A percentile compares a stretch with the other conserved stretches of the same genome.
Conservation (phyloP, 2,329 filamentous ascomycete species). For the Diaporthe longicolla region DNA sequence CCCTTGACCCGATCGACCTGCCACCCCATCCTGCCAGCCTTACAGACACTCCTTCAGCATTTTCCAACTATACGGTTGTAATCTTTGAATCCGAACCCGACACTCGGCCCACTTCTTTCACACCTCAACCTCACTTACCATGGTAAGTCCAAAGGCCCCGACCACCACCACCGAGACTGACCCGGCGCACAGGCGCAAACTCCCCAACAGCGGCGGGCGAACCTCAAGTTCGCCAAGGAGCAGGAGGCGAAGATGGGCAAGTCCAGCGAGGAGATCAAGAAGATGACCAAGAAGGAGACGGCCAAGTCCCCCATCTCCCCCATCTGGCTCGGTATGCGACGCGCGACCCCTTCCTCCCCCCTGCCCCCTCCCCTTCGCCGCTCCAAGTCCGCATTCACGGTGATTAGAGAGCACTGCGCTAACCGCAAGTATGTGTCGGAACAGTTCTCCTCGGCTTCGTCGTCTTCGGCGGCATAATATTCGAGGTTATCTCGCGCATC, state of each 20-base stretch:
- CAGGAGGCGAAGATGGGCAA: constrained; percentile 84
- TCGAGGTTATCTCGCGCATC: constrained; percentile 70
- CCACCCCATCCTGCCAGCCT: constrained; percentile 5
- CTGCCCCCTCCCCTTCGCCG: background rate
- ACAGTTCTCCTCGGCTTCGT: constrained; percentile 71
- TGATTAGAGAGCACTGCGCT: background rate
- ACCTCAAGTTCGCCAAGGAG: constrained; percentile 82
- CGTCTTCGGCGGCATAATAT: constrained; percentile 72
- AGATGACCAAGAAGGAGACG: constrained; percentile 70
- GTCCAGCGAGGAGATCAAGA: constrained; percentile 75
- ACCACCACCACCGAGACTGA: constrained; percentile 3
- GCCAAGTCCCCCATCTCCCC: constrained; percentile 74
- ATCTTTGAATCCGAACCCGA: background rate
- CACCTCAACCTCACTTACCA: constrained; percentile 30
- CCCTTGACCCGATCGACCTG: constrained; percentile 10
- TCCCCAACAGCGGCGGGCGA: constrained; percentile 84
- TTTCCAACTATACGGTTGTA: background rate
- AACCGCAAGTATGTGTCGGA: constrained; percentile 36
- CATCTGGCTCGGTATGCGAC: constrained; percentile 73
- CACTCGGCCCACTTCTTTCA: background rate
- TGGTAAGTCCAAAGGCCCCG: constrained; percentile 23
- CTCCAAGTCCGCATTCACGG: background rate
- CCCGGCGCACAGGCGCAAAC: constrained; percentile 77
- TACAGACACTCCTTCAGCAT: constrained; percentile 7
- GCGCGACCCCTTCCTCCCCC: background rate